phyloP scores from a whole-genome alignment of 805 yeast species.

The Yarrowia sp. region DNA sequence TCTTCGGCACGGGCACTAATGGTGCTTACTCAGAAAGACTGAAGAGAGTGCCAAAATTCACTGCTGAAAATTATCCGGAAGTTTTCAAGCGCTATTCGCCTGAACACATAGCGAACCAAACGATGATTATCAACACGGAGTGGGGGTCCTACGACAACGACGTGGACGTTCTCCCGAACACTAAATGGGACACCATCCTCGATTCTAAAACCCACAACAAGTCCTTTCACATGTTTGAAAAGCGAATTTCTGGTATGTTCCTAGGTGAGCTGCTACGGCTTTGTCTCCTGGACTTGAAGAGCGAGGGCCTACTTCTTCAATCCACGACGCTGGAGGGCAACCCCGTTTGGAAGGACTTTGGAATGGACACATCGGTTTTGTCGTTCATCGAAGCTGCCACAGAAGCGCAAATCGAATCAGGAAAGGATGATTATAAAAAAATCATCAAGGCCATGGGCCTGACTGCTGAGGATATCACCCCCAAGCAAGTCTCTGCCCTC shows the following conservation, averaged over 20 bases:
- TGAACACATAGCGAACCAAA: constrained; percentile 25
- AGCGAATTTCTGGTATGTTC: constrained; percentile 88
- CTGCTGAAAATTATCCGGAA: constrained; percentile 40
- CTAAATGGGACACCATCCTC: constrained; percentile 69
- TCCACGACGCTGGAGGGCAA: constrained; percentile 34
- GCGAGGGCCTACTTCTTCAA: constrained; percentile 53
- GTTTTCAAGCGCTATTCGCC: constrained; percentile 34
- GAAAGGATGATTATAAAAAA: constrained; percentile 72
- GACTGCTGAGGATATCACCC: constrained; percentile 65
- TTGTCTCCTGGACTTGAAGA: constrained; percentile 59
- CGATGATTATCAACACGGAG: constrained; percentile 91
- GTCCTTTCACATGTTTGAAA: constrained; percentile 89
- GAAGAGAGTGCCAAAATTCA: constrained; percentile 69
- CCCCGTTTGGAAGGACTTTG: not conserved
- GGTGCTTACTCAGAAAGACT: constrained; percentile 87
- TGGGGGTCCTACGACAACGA: constrained; percentile 97
- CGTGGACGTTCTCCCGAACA: constrained; percentile 67
- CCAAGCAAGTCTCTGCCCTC: constrained; percentile 68
- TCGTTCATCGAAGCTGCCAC: constrained; percentile 78
- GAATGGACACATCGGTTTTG: constrained; percentile 72
- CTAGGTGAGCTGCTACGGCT: constrained; percentile 85
- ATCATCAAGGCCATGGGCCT: constrained; percentile 80
- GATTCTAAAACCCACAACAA: constrained; percentile 74
- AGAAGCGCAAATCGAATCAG: constrained; percentile 55
- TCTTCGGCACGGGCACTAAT: constrained; percentile 96